phyloP scores from a whole-genome alignment of 495 filamentous ascomycete species.

The Beverwykella pulmonaria region DNA sequence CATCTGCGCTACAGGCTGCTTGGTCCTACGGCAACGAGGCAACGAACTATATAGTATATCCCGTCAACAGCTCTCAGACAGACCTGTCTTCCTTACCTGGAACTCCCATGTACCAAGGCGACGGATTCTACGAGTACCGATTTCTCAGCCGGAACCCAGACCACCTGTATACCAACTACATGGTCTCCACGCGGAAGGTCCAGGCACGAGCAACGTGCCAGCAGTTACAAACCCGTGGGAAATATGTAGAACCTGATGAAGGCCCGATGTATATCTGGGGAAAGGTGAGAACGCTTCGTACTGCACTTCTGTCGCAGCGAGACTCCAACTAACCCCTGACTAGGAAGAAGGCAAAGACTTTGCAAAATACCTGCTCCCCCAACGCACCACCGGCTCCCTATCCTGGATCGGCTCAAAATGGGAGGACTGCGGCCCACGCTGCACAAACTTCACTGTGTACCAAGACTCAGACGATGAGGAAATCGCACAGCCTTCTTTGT shows the following conservation, averaged over 20 bases:
- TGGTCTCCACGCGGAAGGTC: slow-evolving; percentile 13
- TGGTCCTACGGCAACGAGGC: slow-evolving; percentile 24
- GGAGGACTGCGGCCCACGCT: slow-evolving; percentile 30
- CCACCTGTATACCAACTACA: slow-evolving; percentile 20
- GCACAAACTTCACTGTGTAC: slow-evolving; percentile 38
- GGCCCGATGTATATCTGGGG: slow-evolving; percentile 6
- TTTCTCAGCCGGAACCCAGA: slow-evolving; percentile 34
- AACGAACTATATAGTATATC: slow-evolving; percentile 4
- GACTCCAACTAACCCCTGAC: neutral
- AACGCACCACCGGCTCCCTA: slow-evolving; percentile 7
- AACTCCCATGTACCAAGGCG: slow-evolving; percentile 20
- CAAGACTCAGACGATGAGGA: slow-evolving; percentile 13
- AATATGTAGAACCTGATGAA: neutral
- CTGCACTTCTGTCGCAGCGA: neutral
- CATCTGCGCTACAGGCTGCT: slow-evolving; percentile 12
- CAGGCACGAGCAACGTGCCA: slow-evolving; percentile 17
- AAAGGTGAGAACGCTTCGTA: neutral
- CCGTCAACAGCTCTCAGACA: neutral
- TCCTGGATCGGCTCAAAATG: slow-evolving; percentile 23
- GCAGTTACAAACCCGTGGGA: neutral
- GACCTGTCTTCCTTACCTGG: slow-evolving; percentile 1
- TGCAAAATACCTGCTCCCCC: slow-evolving; percentile 7
- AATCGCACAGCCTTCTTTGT: slow-evolving; percentile 20
- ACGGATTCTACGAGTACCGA: slow-evolving; percentile 29
- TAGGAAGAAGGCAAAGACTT: slow-evolving; percentile 13